Percentiles rank a stretch among this genome's conserved stretches.
These are phyloP conservation scores for Boletus nobilissimus DNA, from an alignment of 1,284 basidiomycete species.

Conservation along the genomic window DNA sequence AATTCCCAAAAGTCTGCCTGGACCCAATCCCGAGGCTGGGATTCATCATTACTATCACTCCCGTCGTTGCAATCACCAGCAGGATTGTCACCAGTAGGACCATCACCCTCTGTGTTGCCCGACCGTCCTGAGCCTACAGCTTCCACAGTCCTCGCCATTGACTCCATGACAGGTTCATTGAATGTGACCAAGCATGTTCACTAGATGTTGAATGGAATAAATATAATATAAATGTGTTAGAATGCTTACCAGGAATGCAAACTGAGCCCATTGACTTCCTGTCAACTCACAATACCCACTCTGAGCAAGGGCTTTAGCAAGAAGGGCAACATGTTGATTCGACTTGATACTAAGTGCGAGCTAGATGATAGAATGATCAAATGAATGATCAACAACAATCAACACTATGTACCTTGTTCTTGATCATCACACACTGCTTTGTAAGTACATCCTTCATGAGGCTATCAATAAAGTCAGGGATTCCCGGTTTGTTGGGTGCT, in stretches of 20 bases:
- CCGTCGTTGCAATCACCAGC: too few species aligned
- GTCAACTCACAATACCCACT: background rate
- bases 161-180: background rate
- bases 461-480: background rate
- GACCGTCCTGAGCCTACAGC: background rate
- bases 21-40: too few species aligned
- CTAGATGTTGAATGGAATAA: background rate
- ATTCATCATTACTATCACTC: too few species aligned
- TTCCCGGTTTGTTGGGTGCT: background rate
- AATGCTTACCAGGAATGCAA: background rate
- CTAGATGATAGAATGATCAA: background rate
- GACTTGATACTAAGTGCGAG: background rate
- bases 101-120: background rate
- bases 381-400: background rate
- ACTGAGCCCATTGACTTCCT: background rate
- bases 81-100: too few species aligned
- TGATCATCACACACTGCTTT: background rate
- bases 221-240: background rate
- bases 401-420: background rate
- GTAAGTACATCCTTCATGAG: conserved; percentile 3
- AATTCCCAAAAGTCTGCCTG: too few species aligned
- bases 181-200: background rate
- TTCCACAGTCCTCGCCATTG: too few species aligned
- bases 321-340: background rate
- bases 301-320: background rate